These are phyloP conservation scores for Zalerion maritima DNA, from an alignment of 495 filamentous ascomycete species.

Conservation along the genomic window DNA sequence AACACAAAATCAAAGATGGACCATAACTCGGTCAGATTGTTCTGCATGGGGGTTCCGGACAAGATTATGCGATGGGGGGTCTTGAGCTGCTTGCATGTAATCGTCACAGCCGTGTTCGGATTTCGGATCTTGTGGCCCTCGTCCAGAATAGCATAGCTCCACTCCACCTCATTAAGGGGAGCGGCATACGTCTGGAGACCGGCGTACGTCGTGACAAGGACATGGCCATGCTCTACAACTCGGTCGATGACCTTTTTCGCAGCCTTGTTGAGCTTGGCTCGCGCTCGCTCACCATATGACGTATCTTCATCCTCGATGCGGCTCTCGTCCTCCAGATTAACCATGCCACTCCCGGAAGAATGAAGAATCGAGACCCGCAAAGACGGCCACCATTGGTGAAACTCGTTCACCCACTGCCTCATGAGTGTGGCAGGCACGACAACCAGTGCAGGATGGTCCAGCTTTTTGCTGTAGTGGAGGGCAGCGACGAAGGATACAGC, in stretches of 20 bases:
- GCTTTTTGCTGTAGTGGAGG: conserved; percentile 74
- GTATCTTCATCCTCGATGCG: conserved; percentile 52
- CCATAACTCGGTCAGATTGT: conserved; percentile 93
- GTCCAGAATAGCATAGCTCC: conserved; percentile 88
- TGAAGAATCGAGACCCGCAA: conserved; percentile 89
- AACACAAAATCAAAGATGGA: conserved; percentile 93
- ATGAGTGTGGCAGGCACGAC: conserved; percentile 89
- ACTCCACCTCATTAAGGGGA: conserved; percentile 63
- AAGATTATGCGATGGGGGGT: conserved; percentile 84
- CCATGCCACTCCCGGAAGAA: conserved; percentile 89
- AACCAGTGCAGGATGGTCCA: conserved; percentile 72
- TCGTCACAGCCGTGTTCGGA: conserved; percentile 80
- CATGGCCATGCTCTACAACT: conserved; percentile 76
- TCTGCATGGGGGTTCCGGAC: conserved; percentile 95
- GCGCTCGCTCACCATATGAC: conserved; percentile 20
- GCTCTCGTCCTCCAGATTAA: conserved; percentile 58
- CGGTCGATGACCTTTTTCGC: conserved; percentile 67
- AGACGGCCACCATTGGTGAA: conserved; percentile 95
- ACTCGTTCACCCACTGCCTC: conserved; percentile 96
- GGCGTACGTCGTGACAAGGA: conserved; percentile 87
- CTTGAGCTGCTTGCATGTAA: conserved; percentile 79
- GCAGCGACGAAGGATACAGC: conserved; percentile 82
- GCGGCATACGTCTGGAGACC: conserved; percentile 78
- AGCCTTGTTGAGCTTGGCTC: conserved; percentile 37
- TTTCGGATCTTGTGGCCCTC: conserved; percentile 98